A percentile compares a stretch with the other conserved stretches of the same genome.
Evolutionary conservation across 129 eudicot species (phyloP).

Genomic region (Cynara cardunculus): DNA sequence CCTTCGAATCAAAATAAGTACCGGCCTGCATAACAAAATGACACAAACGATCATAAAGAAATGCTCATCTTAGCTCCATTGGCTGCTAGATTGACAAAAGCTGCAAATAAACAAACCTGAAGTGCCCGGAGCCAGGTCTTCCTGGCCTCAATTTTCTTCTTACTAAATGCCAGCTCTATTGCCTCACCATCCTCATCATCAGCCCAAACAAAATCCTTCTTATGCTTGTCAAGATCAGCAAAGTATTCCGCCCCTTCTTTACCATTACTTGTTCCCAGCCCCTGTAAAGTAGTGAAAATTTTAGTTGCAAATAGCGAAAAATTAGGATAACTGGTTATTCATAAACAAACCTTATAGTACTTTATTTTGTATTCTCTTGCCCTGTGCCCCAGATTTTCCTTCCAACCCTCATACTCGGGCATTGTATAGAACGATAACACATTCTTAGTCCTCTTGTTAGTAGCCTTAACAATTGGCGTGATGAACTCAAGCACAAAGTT

Average conservation of each 20-base stretch:
- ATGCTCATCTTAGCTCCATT: neutral
- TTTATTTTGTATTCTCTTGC: slow-evolving; percentile 67
- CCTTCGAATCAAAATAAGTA: slow-evolving; percentile 65
- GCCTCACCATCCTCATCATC: slow-evolving; percentile 85
- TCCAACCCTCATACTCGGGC: slow-evolving; percentile 89
- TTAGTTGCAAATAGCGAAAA: neutral
- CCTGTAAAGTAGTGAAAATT: slow-evolving; percentile 37
- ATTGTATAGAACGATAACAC: slow-evolving; percentile 65
- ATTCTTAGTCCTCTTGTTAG: slow-evolving; percentile 42
- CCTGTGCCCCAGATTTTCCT: slow-evolving; percentile 42
- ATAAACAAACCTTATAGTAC: slow-evolving; percentile 81
- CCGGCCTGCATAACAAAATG: slow-evolving; percentile 63
- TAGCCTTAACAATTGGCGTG: slow-evolving; percentile 92
- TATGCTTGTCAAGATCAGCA: slow-evolving; percentile 59
- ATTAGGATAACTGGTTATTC: neutral
- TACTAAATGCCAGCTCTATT: slow-evolving; percentile 91
- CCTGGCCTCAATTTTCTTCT: slow-evolving; percentile 89
- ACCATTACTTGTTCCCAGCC: slow-evolving; percentile 85
- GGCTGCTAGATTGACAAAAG: neutral
- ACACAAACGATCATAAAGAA: neutral
- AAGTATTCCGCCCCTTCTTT: slow-evolving; percentile 79
- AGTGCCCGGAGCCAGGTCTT: slow-evolving; percentile 86
- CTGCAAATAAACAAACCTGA: slow-evolving; percentile 46
- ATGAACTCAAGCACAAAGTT: slow-evolving; percentile 79
- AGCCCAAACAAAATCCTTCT: slow-evolving; percentile 72